Conservation (phyloP, 225 moss, liverwort and hornwort genomes). For the Neckera pumila region DNA sequence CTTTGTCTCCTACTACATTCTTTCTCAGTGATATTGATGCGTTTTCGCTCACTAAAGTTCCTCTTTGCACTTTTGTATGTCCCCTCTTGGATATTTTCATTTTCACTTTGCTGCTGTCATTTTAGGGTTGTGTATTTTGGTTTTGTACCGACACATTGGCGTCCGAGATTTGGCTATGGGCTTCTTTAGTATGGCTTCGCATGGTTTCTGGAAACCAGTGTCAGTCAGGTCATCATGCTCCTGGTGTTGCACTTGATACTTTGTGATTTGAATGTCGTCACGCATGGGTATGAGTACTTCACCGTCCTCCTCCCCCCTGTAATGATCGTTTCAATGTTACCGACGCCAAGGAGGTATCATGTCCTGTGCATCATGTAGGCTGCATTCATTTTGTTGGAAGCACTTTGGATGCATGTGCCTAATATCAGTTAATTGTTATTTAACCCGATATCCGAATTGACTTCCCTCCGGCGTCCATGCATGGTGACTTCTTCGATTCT, state of each 20-base stretch:
- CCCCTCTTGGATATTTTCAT: background rate
- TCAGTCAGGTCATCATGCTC: constrained; percentile 1
- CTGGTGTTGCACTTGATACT: background rate
- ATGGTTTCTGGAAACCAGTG: background rate
- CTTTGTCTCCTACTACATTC: background rate
- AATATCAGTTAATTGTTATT: background rate
- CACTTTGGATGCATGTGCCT: background rate
- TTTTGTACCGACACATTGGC: background rate
- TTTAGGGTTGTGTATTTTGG: background rate
- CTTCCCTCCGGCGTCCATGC: background rate
- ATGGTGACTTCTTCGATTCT: background rate
- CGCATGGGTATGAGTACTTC: background rate
- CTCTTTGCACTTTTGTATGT: background rate
- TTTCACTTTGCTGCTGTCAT: background rate
- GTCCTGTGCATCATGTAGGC: background rate
- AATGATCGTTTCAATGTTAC: background rate
- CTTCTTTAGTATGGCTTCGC: background rate
- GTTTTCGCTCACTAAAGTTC: background rate
- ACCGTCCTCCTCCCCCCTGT: background rate
- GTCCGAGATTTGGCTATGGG: background rate
- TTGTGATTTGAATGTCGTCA: background rate
- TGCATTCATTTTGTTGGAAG: background rate
- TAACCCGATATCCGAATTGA: background rate
- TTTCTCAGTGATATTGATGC: background rate
- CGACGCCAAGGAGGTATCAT: background rate